These are phyloP conservation scores for Leccinum proliferum DNA, from an alignment of 1,284 basidiomycete genomes.

Conservation along the genomic window DNA sequence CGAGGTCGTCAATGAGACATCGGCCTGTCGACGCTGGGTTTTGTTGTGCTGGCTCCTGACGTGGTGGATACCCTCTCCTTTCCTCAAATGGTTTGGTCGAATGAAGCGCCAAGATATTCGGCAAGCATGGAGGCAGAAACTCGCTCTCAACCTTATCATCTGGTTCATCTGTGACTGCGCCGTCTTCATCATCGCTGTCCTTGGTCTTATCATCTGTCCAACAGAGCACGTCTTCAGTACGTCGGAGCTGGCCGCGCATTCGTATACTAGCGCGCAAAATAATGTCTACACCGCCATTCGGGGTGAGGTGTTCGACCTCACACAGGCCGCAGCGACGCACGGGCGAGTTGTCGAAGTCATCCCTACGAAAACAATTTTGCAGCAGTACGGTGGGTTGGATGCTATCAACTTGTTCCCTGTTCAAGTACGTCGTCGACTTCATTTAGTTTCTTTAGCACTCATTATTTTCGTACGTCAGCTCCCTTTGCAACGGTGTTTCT, in stretches of 20 bases:
- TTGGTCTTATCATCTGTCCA: conserved; percentile 91
- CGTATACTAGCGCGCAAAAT: conserved; percentile 55
- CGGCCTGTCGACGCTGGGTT: conserved; percentile 88
- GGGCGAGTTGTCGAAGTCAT: conserved; percentile 70
- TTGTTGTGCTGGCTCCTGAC: conserved; percentile 86
- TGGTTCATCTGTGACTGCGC: conserved; percentile 90
- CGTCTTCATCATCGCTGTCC: conserved; percentile 89
- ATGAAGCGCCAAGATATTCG: conserved; percentile 95
- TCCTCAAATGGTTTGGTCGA: conserved; percentile 67
- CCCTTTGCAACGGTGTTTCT: conserved; percentile 84
- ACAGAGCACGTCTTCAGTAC: conserved; percentile 87
- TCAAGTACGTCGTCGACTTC: conserved; percentile 49
- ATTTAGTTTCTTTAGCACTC: conserved; percentile 2
- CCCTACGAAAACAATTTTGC: conserved; percentile 62
- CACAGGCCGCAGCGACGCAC: conserved; percentile 56
- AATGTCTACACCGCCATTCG: conserved; percentile 82
- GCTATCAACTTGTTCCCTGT: conserved; percentile 89
- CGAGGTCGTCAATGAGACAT: conserved; percentile 79
- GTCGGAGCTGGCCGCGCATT: conserved; percentile 74
- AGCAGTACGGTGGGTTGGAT: conserved; percentile 76
- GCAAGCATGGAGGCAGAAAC: conserved; percentile 97
- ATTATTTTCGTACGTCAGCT: conserved; percentile 61
- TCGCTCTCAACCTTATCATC: conserved; percentile 93
- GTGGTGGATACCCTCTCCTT: conserved; percentile 78
- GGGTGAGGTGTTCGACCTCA: conserved; percentile 91